phyloP scores from a whole-genome alignment of 257 asterid genomes.

The Eucommia ulmoides region DNA sequence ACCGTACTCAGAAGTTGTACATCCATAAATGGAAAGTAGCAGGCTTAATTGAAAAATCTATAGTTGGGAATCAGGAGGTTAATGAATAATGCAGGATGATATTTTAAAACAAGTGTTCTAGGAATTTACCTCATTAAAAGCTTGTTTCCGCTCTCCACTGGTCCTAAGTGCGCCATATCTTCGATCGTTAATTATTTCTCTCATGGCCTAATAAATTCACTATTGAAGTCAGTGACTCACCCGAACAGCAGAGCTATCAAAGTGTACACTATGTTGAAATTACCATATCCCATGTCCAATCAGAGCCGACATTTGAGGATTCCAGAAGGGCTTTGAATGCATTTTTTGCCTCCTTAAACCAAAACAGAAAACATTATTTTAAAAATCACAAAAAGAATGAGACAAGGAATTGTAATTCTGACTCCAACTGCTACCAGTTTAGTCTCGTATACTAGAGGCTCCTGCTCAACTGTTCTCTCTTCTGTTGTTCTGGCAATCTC shows the following conservation, averaged over 20 bases:
- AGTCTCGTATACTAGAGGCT: slow-evolving; percentile 51
- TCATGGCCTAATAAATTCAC: slow-evolving; percentile 60
- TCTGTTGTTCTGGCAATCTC: slow-evolving; percentile 41
- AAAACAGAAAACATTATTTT: slow-evolving; percentile 1
- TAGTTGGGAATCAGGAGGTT: too few species aligned
- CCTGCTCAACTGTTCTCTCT: slow-evolving; percentile 46
- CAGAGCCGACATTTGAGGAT: slow-evolving; percentile 65
- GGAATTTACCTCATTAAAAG: slow-evolving; percentile 68
- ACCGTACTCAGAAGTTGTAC: slow-evolving; percentile 11
- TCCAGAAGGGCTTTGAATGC: slow-evolving; percentile 77
- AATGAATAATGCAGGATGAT: too few species aligned
- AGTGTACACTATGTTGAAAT: slow-evolving; percentile 11
- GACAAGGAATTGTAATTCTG: not conserved
- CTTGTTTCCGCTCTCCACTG: slow-evolving; percentile 85
- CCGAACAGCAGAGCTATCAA: slow-evolving; percentile 3
- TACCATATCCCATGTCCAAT: slow-evolving; percentile 98
- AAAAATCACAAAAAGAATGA: not conserved
- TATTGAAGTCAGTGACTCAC: slow-evolving; percentile 12
- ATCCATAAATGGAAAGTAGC: too few species aligned
- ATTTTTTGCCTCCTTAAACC: slow-evolving; percentile 66
- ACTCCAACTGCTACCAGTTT: slow-evolving; percentile 48
- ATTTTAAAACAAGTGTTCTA: too few species aligned
- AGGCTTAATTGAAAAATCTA: too few species aligned
- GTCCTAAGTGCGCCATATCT: slow-evolving; percentile 78
- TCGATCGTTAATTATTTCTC: slow-evolving; percentile 68